Evolutionary conservation across 352 stramenopile species (phyloP), one percentile per base, ranked within the genome.

Genomic region (Phytophthora tentaculata): DNA sequence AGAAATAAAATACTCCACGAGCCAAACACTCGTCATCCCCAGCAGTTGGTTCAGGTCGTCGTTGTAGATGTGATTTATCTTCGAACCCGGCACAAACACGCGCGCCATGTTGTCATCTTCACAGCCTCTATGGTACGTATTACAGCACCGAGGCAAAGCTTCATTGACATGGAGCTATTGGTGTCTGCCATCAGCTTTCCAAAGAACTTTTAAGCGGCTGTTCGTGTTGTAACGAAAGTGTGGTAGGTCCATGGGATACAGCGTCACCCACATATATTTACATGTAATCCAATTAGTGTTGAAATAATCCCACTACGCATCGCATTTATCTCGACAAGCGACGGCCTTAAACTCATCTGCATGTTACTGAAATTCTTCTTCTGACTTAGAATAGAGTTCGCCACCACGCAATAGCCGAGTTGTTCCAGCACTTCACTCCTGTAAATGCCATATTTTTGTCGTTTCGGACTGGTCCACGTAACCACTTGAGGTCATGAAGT

Each of bases 401-500:
- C n/a, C 5, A 57, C 35, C 57, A 57, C 57, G 5, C 57, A 57
- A 16, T 8, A 32, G 8, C 8, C 28, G 43, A 57, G 5, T 24
- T 64, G 57, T 12, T 62, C 20, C 7, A 62, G 16, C 10, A 55
- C n/a, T 12, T 54, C 44, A 45, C 44, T 62, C 2, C 28, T 10
- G 20, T 55, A 49, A 3, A 44, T 62, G 1, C 44, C n/a, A 49
- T 55, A 14, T 55, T 62, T 4, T 54, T 62, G 44, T 62, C 56
- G 14, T 62, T 19, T 19, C 32, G 35, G 16, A 64, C 12, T 1
- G 44, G n/a, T 8, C 19, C 10, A 2, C 26, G 17, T 10, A 61
- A 24, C 55, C 35, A 59, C 22, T 59, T 59, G 12, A 59, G 35
- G 4, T 50, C 35, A n/a, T 59, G 53, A 41, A 59, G 22, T 61